These are phyloP conservation scores for Ganoderma resinaceum DNA, from an alignment of 1,284 basidiomycete genomes.

Conservation along the genomic window DNA sequence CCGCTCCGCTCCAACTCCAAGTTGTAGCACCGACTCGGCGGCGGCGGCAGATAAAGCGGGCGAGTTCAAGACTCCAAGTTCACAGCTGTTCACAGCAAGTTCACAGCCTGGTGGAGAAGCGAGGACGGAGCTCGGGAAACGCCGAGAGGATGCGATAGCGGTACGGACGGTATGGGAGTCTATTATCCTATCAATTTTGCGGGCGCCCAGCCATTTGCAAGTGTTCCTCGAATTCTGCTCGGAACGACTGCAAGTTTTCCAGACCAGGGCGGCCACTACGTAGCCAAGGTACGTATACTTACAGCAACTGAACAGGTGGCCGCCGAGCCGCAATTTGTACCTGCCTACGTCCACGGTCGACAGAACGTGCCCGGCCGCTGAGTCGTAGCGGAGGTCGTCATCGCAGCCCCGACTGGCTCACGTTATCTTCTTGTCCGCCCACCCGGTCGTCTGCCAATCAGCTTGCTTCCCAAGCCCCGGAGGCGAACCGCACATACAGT, in stretches of 20 bases:
- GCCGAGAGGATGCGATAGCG: not conserved
- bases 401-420: not conserved
- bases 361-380: not conserved
- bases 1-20: too few relatives aligned
- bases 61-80: not conserved
- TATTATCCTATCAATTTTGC: not conserved
- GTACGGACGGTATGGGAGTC: not conserved
- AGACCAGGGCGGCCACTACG: too few relatives aligned
- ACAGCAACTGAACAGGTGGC: not conserved
- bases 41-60: not conserved
- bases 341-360: not conserved
- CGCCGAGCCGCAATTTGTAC: not conserved
- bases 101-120: not conserved
- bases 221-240: not conserved
- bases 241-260: not conserved
- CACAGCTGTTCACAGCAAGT: too few relatives aligned
- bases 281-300: too few relatives aligned
- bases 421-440: not conserved
- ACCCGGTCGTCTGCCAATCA: not conserved
- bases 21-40: not conserved
- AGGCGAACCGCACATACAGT: not conserved
- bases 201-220: not conserved
- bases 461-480: not conserved
- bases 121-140: not conserved
- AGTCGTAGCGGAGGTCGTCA: too few relatives aligned